These are phyloP conservation scores for Daldinia loculata DNA, from an alignment of 495 filamentous ascomycete genomes.

Conservation along the genomic window DNA sequence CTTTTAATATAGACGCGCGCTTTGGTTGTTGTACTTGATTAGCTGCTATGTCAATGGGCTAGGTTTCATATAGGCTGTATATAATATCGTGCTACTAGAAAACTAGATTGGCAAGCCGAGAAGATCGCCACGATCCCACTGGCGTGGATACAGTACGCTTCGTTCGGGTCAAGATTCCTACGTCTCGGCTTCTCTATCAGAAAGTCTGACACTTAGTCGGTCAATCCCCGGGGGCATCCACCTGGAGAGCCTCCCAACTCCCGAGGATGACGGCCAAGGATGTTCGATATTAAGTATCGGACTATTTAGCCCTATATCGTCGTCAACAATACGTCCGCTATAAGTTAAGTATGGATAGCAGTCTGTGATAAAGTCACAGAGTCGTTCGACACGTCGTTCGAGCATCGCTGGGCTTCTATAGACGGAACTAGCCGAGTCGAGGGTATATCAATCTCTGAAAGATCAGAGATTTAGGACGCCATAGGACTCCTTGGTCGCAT, in stretches of 20 bases:
- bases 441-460: conserved; percentile 34
- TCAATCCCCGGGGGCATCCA: conserved; percentile 23
- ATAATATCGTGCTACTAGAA: conserved; percentile 21
- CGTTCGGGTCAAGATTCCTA: conserved; percentile 24
- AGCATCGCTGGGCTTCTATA: conserved; percentile 13
- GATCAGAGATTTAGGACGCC: conserved; percentile 6
- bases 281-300: conserved; percentile 38
- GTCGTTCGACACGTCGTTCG: conserved; percentile 41
- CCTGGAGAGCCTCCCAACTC: conserved; percentile 24
- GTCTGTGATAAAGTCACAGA: conserved; percentile 16
- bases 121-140: conserved; percentile 30
- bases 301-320: conserved; percentile 36
- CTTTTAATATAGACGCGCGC: conserved; percentile 10
- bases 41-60: conserved; percentile 19
- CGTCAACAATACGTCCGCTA: conserved; percentile 23
- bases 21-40: conserved; percentile 26
- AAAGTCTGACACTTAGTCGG: conserved; percentile 18
- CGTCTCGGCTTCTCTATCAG: conserved; percentile 10
- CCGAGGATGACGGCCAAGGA: conserved; percentile 31
- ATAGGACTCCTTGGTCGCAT: conserved; percentile 2
- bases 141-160: conserved; percentile 1
- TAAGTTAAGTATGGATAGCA: conserved; percentile 32
- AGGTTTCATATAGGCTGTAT: conserved; percentile 39
- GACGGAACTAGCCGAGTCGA: conserved; percentile 38
- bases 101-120: conserved; percentile 32